phyloP scores from a whole-genome alignment of 129 eudicot genomes.

The Cynara cardunculus region DNA sequence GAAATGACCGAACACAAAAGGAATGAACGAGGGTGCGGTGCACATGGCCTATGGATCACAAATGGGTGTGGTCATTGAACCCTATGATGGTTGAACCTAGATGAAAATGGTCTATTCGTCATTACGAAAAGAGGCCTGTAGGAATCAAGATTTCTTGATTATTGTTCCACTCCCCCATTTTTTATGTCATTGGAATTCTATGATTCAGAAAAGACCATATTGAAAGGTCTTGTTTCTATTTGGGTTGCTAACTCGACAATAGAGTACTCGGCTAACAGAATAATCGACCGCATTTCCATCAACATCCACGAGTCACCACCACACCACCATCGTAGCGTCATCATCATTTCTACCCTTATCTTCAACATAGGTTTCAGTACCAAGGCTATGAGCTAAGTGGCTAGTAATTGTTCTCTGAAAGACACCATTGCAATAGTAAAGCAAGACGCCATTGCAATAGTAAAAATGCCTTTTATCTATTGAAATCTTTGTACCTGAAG shows the following conservation, averaged over 20 bases:
- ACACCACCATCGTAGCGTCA: neutral
- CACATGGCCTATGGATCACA: neutral
- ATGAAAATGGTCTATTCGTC: neutral
- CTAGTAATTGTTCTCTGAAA: neutral
- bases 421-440: neutral
- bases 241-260: too few species aligned
- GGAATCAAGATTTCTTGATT: neutral
- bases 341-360: neutral
- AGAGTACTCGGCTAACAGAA: too few species aligned
- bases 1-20: neutral
- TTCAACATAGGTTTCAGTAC: neutral
- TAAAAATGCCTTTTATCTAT: neutral
- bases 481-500: neutral
- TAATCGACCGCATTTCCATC: too few species aligned
- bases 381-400: neutral
- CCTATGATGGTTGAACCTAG: neutral
- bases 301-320: neutral
- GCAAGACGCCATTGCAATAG: neutral
- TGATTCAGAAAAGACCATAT: neutral
- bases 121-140: neutral
- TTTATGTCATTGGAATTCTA: neutral
- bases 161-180: neutral
- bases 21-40: conserved; percentile 4
- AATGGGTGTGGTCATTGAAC: neutral
- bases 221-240: neutral